Evolutionary conservation across 148 eudicot species (phyloP).

Genomic region (Drosera capensis): DNA sequence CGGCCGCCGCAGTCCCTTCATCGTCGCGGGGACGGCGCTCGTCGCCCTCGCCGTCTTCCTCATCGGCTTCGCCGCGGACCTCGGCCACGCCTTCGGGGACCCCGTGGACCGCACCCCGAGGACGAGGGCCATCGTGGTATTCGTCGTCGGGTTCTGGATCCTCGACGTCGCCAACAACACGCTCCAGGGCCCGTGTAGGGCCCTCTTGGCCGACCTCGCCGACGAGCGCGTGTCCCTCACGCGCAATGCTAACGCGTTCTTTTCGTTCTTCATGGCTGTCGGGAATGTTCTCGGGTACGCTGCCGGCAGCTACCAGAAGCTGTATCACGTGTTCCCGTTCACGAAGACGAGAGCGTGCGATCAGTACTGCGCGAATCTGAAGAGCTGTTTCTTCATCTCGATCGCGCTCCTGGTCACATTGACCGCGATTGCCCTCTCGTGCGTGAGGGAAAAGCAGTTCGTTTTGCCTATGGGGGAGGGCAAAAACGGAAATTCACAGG

Average conservation of each 20-base stretch:
- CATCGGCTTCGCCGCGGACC: conserved; percentile 1
- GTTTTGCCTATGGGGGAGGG: background rate
- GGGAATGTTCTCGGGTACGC: conserved; percentile 58
- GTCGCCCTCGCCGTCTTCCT: conserved; percentile 3
- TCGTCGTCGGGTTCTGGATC: conserved; percentile 8
- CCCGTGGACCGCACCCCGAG: background rate
- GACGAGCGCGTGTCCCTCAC: conserved; percentile 1
- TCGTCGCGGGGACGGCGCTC: conserved; percentile 1
- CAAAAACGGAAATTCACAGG: background rate
- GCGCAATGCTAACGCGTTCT: background rate
- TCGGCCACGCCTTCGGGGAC: background rate
- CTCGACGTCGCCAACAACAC: conserved; percentile 8
- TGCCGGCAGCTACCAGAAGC: conserved; percentile 38
- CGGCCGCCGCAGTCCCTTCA: conserved; percentile 7
- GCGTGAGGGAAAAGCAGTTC: conserved; percentile 2
- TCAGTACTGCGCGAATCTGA: conserved; percentile 45
- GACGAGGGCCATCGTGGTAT: conserved; percentile 3
- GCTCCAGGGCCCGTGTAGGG: conserved; percentile 4
- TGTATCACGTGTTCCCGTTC: conserved; percentile 40
- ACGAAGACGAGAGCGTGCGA: conserved; percentile 32
- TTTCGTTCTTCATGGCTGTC: conserved; percentile 29
- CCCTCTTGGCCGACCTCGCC: background rate
- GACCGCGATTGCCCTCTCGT: background rate
- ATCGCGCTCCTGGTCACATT: conserved; percentile 23
- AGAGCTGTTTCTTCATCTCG: conserved; percentile 28